A percentile compares a stretch with the other conserved stretches of the same genome.
These are phyloP conservation scores for Ilyonectria robusta DNA, from an alignment of 2,329 filamentous ascomycete genomes.

Conservation along the genomic window DNA sequence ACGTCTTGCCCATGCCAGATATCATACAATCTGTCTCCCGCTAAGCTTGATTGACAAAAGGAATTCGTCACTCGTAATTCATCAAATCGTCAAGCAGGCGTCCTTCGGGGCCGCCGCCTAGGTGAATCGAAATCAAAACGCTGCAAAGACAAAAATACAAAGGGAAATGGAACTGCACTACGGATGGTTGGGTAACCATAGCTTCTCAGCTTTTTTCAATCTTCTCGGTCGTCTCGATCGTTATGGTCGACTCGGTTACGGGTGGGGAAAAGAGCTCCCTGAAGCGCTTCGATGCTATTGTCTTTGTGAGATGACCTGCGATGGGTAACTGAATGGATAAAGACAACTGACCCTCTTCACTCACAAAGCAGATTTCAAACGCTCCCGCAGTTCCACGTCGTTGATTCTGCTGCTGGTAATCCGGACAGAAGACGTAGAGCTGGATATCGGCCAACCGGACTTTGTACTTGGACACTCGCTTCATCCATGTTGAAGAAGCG, in stretches of 20 bases:
- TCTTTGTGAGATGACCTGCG: slow-evolving; percentile 27
- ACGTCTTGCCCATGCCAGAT: slow-evolving; percentile 31
- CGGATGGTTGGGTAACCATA: slow-evolving; percentile 1
- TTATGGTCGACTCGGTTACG: slow-evolving; percentile 32
- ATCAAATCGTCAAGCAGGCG: slow-evolving; percentile 36
- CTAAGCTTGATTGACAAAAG: slow-evolving; percentile 35
- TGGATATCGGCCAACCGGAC: slow-evolving; percentile 69
- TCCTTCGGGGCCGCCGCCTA: slow-evolving; percentile 38
- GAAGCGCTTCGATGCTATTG: slow-evolving; percentile 53
- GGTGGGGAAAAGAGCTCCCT: slow-evolving; percentile 56
- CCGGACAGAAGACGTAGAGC: slow-evolving; percentile 71
- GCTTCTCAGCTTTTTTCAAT: slow-evolving; percentile 24
- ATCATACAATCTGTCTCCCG: slow-evolving; percentile 46
- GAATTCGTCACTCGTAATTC: slow-evolving; percentile 46
- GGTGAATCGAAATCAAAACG: slow-evolving; percentile 35
- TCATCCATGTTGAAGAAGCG: slow-evolving; percentile 65
- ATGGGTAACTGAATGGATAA: background rate
- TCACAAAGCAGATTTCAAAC: slow-evolving; percentile 67
- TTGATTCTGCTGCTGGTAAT: slow-evolving; percentile 67
- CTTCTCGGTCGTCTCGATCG: slow-evolving; percentile 30
- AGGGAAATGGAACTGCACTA: slow-evolving; percentile 17
- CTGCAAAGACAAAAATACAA: slow-evolving; percentile 26
- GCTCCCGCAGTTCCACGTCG: slow-evolving; percentile 62
- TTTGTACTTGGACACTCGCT: slow-evolving; percentile 60
- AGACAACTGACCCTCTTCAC: slow-evolving; percentile 54